Conservation (phyloP, 1,284 basidiomycete genomes). For the Amylostereum areolatum region DNA sequence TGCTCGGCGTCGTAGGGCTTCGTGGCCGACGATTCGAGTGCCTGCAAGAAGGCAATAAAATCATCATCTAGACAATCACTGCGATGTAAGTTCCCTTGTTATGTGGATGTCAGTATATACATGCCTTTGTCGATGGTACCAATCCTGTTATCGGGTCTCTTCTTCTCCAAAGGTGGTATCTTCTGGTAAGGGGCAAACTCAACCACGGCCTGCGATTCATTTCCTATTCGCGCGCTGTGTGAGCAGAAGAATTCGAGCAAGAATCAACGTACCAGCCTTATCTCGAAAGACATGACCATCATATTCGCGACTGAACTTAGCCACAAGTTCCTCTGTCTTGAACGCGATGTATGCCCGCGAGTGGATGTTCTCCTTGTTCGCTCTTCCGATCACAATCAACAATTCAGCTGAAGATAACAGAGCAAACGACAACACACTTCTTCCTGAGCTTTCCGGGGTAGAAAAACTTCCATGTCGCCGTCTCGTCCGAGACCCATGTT, state of each 20-base stretch:
- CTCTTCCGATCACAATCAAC: conserved; percentile 27
- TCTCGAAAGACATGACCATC: conserved; percentile 92
- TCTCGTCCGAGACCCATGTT: conserved; percentile 77
- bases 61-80: conserved; percentile 25
- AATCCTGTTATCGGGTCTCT: conserved; percentile 63
- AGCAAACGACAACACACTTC: conserved; percentile 40
- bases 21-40: conserved; percentile 40
- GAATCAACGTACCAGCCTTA: conserved; percentile 65
- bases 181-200: conserved; percentile 95
- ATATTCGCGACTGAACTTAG: conserved; percentile 78
- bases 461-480: conserved; percentile 62
- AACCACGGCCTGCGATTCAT: conserved; percentile 83
- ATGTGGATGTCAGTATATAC: conserved; percentile 1
- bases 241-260: background rate
- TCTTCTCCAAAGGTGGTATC: conserved; percentile 61
- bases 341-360: conserved; percentile 94
- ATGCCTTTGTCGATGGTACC: conserved; percentile 76
- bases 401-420: background rate
- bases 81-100: background rate
- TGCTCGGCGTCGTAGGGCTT: conserved; percentile 45
- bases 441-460: conserved; percentile 68
- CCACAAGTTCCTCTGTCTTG: conserved; percentile 65
- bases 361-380: conserved; percentile 76
- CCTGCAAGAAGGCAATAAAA: conserved; percentile 71
- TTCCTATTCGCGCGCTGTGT: conserved; percentile 44